A percentile compares a stretch with the other conserved stretches of the same genome.
These are phyloP conservation scores for Microdochium trichocladiopsis DNA, from an alignment of 2,329 filamentous ascomycete species.

Conservation along the genomic window DNA sequence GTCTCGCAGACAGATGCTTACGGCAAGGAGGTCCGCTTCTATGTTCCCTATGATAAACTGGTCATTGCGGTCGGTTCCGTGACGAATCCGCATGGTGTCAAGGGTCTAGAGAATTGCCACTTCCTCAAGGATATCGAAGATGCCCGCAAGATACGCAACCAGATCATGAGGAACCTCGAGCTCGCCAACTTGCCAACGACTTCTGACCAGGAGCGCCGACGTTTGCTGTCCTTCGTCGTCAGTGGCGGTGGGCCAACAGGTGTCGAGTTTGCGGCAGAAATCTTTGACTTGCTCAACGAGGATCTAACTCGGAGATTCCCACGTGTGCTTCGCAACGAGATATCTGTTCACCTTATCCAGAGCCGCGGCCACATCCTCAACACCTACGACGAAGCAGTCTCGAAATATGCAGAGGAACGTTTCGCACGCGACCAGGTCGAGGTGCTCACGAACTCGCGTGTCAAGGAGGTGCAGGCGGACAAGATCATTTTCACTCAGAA, in stretches of 20 bases:
- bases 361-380: conserved; percentile 93
- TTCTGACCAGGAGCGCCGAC: conserved; percentile 74
- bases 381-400: conserved; percentile 94
- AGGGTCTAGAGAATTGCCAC: conserved; percentile 86
- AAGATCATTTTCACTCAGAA: conserved; percentile 87
- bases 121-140: conserved; percentile 96
- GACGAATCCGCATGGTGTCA: conserved; percentile 92
- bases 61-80: conserved; percentile 87
- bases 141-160: conserved; percentile 81
- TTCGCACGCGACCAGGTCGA: conserved; percentile 90
- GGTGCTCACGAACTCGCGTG: conserved; percentile 85
- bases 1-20: conserved; percentile 64
- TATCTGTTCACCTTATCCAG: conserved; percentile 95
- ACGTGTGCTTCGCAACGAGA: conserved; percentile 87
- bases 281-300: conserved; percentile 95
- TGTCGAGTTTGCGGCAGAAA: conserved; percentile 93
- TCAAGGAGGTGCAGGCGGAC: conserved; percentile 79
- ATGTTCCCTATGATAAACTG: conserved; percentile 95
- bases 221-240: conserved; percentile 90
- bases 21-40: conserved; percentile 76
- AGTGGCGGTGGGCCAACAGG: conserved; percentile 93
- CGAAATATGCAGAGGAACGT: conserved; percentile 82
- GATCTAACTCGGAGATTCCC: conserved; percentile 82
- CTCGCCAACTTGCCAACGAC: conserved; percentile 89
- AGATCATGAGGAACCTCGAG: conserved; percentile 84